These are phyloP conservation scores for Solidago caesia DNA, from an alignment of 129 eudicot species.

Conservation along the genomic window DNA sequence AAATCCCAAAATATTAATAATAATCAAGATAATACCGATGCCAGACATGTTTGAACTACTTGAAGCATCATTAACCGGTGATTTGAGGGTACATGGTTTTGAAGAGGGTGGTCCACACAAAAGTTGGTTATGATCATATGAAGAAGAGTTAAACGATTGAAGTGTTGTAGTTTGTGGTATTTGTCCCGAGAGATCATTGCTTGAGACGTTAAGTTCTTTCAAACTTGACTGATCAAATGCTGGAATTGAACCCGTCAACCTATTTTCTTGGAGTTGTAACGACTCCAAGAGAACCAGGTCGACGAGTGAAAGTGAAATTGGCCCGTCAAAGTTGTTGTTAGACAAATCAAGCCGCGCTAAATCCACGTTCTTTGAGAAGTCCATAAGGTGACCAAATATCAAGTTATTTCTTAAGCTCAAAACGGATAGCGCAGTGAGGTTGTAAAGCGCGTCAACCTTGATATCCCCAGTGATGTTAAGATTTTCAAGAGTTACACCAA, in stretches of 20 bases:
- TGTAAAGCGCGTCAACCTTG: slow-evolving; percentile 36
- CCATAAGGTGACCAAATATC: slow-evolving; percentile 53
- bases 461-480: slow-evolving; percentile 46
- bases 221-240: slow-evolving; percentile 44
- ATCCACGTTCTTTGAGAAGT: slow-evolving; percentile 41
- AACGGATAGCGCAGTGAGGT: slow-evolving; percentile 40
- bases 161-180: slow-evolving; percentile 49
- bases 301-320: slow-evolving; percentile 51
- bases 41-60: slow-evolving; percentile 15
- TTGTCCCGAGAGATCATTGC: slow-evolving; percentile 51
- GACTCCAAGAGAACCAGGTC: slow-evolving; percentile 39
- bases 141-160: slow-evolving; percentile 31
- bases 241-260: slow-evolving; percentile 47
- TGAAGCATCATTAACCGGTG: neutral
- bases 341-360: slow-evolving; percentile 50
- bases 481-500: slow-evolving; percentile 46
- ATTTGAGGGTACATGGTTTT: slow-evolving; percentile 15
- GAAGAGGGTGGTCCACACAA: slow-evolving; percentile 55
- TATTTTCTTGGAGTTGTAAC: slow-evolving; percentile 51
- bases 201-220: slow-evolving; percentile 50
- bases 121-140: slow-evolving; percentile 40
- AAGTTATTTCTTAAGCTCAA: slow-evolving; percentile 57
- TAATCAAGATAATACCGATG: slow-evolving; percentile 24
- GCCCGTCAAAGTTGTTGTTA: slow-evolving; percentile 43
- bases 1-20: slow-evolving; percentile 36